Conservation (phyloP, 2,329 filamentous ascomycete genomes). For the Ophiostoma triangulosporum region DNA sequence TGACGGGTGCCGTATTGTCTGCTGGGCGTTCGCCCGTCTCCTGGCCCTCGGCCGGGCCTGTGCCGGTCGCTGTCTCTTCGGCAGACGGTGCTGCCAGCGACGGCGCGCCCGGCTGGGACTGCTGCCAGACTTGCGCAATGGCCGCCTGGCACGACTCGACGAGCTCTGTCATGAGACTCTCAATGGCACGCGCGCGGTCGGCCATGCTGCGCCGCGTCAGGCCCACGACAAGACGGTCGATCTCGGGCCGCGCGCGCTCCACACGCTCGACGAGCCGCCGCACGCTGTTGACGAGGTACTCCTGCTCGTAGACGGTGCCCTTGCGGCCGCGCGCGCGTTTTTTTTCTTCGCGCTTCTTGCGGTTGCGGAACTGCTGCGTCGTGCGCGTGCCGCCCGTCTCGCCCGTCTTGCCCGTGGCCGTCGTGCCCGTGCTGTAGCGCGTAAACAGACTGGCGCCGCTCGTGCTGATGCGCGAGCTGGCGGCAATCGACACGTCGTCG, state of each 20-base stretch:
- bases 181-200: conserved; percentile 69
- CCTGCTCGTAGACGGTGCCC: conserved; percentile 94
- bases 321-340: conserved; percentile 92
- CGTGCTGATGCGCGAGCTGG: conserved; percentile 66
- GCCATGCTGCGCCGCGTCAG: conserved; percentile 72
- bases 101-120: conserved; percentile 12
- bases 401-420: conserved; percentile 28
- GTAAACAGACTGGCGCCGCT: conserved; percentile 82
- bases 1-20: conserved; percentile 32
- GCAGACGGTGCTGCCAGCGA: not conserved
- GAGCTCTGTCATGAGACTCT: conserved; percentile 61
- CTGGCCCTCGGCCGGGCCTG: not conserved
- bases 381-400: conserved; percentile 9
- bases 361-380: conserved; percentile 54
- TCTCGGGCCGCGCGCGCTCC: conserved; percentile 58
- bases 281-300: conserved; percentile 86
- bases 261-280: conserved; percentile 71
- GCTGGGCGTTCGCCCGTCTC: not conserved
- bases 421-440: conserved; percentile 66
- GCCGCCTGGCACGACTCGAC: conserved; percentile 53
- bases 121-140: conserved; percentile 51
- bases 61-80: conserved; percentile 11
- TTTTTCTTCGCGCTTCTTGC: conserved; percentile 73
- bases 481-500: conserved; percentile 83
- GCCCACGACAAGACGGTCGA: conserved; percentile 60